Conservation (phyloP, 2,329 filamentous ascomycete species). For the Ploettnerulaceae sp. region DNA sequence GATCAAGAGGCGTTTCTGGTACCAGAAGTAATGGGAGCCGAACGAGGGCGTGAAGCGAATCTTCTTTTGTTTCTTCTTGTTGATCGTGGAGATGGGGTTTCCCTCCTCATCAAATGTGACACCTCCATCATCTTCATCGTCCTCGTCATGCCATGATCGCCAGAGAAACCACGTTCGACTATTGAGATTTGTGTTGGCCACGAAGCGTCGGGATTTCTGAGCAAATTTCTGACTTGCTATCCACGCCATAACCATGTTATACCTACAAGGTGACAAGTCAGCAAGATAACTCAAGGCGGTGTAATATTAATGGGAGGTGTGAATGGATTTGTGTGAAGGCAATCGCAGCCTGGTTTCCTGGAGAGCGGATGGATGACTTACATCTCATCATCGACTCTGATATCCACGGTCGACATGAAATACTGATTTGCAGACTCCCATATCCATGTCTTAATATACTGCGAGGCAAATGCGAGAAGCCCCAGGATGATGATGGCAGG, state of each 20-base stretch:
- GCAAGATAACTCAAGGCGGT: too few species aligned
- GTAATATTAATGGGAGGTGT: too few species aligned
- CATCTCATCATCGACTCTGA: slow-evolving; percentile 67
- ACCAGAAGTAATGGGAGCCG: slow-evolving; percentile 66
- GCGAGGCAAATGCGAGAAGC: slow-evolving; percentile 46
- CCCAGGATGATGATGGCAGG: slow-evolving; percentile 50
- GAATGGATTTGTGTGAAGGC: too few species aligned
- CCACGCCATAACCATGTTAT: slow-evolving; percentile 69
- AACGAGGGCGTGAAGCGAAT: slow-evolving; percentile 61
- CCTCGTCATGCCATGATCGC: slow-evolving; percentile 39
- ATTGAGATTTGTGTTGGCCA: slow-evolving; percentile 59
- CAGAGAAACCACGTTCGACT: slow-evolving; percentile 48
- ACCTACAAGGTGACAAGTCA: too few species aligned
- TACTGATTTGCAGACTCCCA: slow-evolving; percentile 46
- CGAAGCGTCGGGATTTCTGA: slow-evolving; percentile 53
- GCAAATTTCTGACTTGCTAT: slow-evolving; percentile 58
- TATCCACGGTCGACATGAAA: slow-evolving; percentile 61
- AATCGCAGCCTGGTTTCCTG: too few species aligned
- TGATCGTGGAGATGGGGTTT: slow-evolving; percentile 21
- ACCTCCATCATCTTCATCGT: slow-evolving; percentile 41
- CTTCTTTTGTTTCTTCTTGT: slow-evolving; percentile 36
- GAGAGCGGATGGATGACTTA: too few species aligned
- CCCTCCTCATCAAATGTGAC: slow-evolving; percentile 27
- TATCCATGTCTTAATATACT: slow-evolving; percentile 47
- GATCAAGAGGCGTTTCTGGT: slow-evolving; percentile 51